Evolutionary conservation across 768 basidiomycete species (phyloP).

Genomic region (Podaxis sp.): DNA sequence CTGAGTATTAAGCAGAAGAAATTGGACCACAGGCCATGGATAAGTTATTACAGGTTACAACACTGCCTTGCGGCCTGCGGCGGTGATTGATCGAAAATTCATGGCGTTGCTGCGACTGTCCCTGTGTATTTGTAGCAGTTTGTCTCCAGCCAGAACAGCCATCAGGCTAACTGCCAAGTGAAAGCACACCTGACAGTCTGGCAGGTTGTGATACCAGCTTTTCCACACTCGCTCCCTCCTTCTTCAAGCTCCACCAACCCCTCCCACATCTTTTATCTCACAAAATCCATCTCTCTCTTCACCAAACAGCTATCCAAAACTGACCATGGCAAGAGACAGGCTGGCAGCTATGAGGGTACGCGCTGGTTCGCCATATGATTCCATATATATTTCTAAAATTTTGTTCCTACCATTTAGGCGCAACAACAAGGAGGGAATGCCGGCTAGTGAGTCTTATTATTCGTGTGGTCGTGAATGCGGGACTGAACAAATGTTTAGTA

Average conservation of each 20-base stretch:
- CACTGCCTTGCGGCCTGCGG: neutral
- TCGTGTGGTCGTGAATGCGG: neutral
- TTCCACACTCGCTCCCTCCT: neutral
- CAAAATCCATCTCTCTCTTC: neutral
- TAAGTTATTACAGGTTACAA: neutral
- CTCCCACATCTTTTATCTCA: neutral
- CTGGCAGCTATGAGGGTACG: slow-evolving; percentile 82
- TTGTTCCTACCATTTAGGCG: slow-evolving; percentile 38
- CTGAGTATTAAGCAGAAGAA: neutral
- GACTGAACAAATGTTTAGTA: slow-evolving; percentile 26
- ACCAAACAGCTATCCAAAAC: neutral
- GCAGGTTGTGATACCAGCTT: neutral
- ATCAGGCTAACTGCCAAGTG: neutral
- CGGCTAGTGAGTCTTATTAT: slow-evolving; percentile 37
- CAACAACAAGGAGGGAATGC: slow-evolving; percentile 61
- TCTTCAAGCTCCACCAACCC: slow-evolving; percentile 1
- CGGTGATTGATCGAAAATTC: neutral
- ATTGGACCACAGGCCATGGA: neutral
- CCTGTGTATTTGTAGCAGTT: slow-evolving; percentile 12
- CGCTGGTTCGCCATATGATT: slow-evolving; percentile 11
- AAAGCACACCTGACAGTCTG: neutral
- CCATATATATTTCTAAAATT: slow-evolving; percentile 12
- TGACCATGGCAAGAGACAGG: slow-evolving; percentile 80
- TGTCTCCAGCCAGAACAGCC: slow-evolving; percentile 13
- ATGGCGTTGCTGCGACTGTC: neutral